Evolutionary conservation across 1,139 yeast genomes (phyloP), one percentile per base, ranked within the genome.

Genomic region (Protomyces lactucae-debilis): DNA sequence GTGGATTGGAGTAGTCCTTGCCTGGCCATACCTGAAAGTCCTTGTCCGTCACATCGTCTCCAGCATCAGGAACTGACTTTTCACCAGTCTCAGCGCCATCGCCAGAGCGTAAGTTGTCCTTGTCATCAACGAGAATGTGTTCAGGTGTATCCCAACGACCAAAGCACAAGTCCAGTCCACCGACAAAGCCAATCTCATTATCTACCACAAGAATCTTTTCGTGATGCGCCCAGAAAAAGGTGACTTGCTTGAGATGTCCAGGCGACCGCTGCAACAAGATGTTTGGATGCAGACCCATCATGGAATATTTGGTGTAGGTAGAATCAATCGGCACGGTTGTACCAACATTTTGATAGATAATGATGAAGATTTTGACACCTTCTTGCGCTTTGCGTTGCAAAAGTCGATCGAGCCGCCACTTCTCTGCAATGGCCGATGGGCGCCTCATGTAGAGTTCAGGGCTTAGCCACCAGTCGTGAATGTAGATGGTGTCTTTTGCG

Each of bases 201-300:
- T 95, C 99, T 65, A 95, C 79, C 53, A 93, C 82, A 70, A 95
- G 85, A 65, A 95, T 76, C 73, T 95, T 95, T 73, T 95, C 99
- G 76, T 95, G 99, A 77, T 95, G 99, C 0, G 99, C 99, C 99
- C 99, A 95, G 74, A 95, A 95, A 72, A 85, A 89, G 0, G 96
- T 91, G 72, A 92, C 91, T 73, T 93, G 98, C 64, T 90, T 78
- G 73, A 95, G 83, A 74, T 95, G 99, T 70, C 93, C 92, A 3
- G 99, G 99, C 0, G 98, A 92, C 70, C 99, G 83, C 69, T 93
- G 83, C 21, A 93, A 92, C 75, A 88, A 93, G 65, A 95, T 85
- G 72, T 95, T 95, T 36, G 85, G 87, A 74, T 92, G 91, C 64
- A 95, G 78, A 64, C 88, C 92, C 64, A 95, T 79, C 72, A 95